Evolutionary conservation across 768 basidiomycete species (phyloP).

Genomic region (Cystobasidium ongulense): DNA sequence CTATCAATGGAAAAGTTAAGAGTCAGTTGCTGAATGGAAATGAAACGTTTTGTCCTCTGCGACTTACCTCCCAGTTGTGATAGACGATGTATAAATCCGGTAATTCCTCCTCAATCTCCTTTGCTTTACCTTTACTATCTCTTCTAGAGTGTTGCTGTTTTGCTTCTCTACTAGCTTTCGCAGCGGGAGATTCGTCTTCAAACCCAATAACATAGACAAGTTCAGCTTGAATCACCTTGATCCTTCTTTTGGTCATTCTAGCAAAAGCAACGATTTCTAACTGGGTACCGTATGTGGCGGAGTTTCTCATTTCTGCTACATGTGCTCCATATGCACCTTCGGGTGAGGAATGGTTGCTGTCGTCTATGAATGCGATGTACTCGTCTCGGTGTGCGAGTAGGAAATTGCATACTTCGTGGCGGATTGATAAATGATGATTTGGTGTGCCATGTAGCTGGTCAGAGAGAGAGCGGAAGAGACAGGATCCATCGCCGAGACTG

Average conservation of each 20-base stretch:
- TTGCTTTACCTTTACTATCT: conserved; percentile 30
- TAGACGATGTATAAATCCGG: conserved; percentile 70
- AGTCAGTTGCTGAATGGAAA: neutral
- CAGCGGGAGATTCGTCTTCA: conserved; percentile 43
- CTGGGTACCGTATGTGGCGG: conserved; percentile 84
- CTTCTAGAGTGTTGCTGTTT: conserved; percentile 12
- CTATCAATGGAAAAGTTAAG: conserved; percentile 41
- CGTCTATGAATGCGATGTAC: conserved; percentile 81
- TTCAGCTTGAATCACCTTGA: conserved; percentile 88
- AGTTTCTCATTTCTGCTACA: conserved; percentile 30
- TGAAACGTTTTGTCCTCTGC: neutral
- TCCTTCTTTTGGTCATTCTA: conserved; percentile 63
- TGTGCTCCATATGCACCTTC: conserved; percentile 13
- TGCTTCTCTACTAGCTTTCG: conserved; percentile 4
- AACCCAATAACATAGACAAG: conserved; percentile 77
- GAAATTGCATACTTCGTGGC: conserved; percentile 73
- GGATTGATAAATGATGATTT: conserved; percentile 59
- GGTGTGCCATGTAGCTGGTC: conserved; percentile 78
- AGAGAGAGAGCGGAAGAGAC: conserved; percentile 57
- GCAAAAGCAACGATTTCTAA: conserved; percentile 89
- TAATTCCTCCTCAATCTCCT: conserved; percentile 27
- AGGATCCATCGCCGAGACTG: conserved; percentile 61
- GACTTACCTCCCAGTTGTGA: conserved; percentile 52
- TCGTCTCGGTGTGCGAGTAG: conserved; percentile 60
- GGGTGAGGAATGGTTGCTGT: conserved; percentile 36